Base-by-base conservation (phyloP, 2,329 filamentous ascomycete species). In the Epichloe baconii region DNA sequence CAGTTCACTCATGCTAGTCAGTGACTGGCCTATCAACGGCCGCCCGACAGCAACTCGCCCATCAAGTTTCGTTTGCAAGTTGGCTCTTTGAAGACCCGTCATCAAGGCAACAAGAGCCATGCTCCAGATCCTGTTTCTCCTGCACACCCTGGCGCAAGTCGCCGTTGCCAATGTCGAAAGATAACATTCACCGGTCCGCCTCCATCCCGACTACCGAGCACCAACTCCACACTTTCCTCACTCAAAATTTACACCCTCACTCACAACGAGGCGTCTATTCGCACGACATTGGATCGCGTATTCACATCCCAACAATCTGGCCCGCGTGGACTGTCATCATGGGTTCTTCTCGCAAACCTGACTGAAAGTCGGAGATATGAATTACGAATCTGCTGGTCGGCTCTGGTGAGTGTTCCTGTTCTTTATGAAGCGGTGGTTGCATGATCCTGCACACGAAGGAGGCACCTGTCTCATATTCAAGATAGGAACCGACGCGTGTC, bases 301-400 rank as follows among this genome's bases (percentile, higher is more conserved):
- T 94, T 95, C 62, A 15, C 48, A 5, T 46, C 70, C 7, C 63
- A 70, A 2, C 50, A 55, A 14, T 52, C 56, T 17, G 63, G 68
- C 34, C 75, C 74, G 10, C 64, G 71, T 12, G 88, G 86, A 7
- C 68, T 73, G 11, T 73, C 82, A 48, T 83, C 85, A 31, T 97
- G 93, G 93, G 78, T 89, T 58, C 70, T 91, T 7, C 77, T 98
- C 5, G 78, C 85, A 52, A 71, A 75, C 36, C 73, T 98, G 50
- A 74, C 69, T n/a, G 76, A 80, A 37, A 79, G 80, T 11, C 83
- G 85, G 61, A 79, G 89, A 57, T 96, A 97, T 73, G 93, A 98
- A 72, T 78, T 95, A 47, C 82, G 93, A 50, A 76, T 96, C 53
- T 97, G 91, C 70, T 98, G 91, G 90, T 77, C 88, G 54, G 93